Evolutionary conservation across 2,329 filamentous ascomycete species (phyloP).

Genomic region (Scedosporium dehoogii): DNA sequence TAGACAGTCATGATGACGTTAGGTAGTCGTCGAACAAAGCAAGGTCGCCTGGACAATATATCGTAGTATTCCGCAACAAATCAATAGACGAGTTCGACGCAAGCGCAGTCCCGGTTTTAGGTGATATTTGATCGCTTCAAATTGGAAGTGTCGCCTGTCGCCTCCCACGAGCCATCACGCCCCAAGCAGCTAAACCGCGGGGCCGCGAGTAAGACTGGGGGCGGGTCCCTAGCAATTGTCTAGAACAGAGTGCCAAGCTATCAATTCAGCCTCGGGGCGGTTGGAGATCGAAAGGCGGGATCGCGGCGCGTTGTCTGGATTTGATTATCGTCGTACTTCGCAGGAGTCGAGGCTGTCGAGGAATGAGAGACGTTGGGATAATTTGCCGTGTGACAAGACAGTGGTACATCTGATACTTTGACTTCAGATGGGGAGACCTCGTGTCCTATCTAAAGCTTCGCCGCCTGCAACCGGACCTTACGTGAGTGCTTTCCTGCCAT

Average conservation of each 20-base stretch:
- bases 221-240: neutral
- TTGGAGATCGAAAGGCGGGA: neutral
- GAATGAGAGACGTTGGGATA: neutral
- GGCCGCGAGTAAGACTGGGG: neutral
- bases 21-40: neutral
- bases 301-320: neutral
- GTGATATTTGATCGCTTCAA: neutral
- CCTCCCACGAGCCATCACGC: neutral
- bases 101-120: neutral
- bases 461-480: neutral
- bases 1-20: neutral
- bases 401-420: neutral
- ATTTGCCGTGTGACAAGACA: neutral
- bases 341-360: neutral
- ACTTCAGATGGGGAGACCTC: neutral
- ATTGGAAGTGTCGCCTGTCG: neutral
- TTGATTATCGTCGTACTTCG: neutral
- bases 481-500: neutral
- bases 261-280: neutral
- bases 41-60: neutral
- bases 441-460: neutral
- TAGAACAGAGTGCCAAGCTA: neutral
- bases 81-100: neutral
- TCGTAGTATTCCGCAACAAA: neutral
- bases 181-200: neutral